Percentiles rank a stretch among this genome's conserved stretches.
These are phyloP conservation scores for Trichopus zeylanicus DNA, from an alignment of 116 monocot species.

Conservation along the genomic window DNA sequence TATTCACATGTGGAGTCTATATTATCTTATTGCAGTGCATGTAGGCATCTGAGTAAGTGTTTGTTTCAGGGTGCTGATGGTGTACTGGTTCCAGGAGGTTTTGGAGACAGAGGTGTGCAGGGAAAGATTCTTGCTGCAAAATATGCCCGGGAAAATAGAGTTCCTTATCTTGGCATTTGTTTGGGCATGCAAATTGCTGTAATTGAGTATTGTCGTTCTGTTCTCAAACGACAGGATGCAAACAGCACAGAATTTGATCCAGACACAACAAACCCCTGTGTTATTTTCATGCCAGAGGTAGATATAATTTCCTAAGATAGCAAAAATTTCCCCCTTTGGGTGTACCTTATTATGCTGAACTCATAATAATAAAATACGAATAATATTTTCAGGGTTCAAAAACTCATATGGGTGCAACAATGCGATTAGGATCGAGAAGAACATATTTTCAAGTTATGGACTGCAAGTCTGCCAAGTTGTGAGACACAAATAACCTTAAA, in stretches of 20 bases:
- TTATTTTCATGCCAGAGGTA: slow-evolving; percentile 99
- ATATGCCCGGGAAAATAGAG: slow-evolving; percentile 79
- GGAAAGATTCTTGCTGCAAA: slow-evolving; percentile 93
- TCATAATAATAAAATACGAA: no score
- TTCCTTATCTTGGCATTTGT: slow-evolving; percentile 91
- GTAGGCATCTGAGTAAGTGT: slow-evolving; percentile 3
- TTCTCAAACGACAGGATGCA: slow-evolving; percentile 70
- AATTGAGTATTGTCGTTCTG: slow-evolving; percentile 80
- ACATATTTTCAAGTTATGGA: no score
- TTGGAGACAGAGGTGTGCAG: slow-evolving; percentile 88
- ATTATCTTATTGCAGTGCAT: not conserved
- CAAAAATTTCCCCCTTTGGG: no score
- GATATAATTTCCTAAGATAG: not conserved
- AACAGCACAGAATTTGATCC: slow-evolving; percentile 89
- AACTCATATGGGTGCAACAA: no score
- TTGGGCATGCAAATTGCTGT: slow-evolving; percentile 97
- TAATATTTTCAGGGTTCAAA: no score
- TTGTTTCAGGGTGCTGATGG: slow-evolving; percentile 72
- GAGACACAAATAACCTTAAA: no score
- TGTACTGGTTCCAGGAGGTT: slow-evolving; percentile 84
- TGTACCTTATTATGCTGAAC: no score
- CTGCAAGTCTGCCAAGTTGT: no score
- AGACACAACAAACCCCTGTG: slow-evolving; percentile 60
- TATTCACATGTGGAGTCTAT: no score
- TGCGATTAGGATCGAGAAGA: no score